Percentiles rank a stretch among this genome's conserved stretches.
Evolutionary conservation across 1,284 basidiomycete genomes (phyloP).

Genomic region (Cutaneotrichosporon dermatis): DNA sequence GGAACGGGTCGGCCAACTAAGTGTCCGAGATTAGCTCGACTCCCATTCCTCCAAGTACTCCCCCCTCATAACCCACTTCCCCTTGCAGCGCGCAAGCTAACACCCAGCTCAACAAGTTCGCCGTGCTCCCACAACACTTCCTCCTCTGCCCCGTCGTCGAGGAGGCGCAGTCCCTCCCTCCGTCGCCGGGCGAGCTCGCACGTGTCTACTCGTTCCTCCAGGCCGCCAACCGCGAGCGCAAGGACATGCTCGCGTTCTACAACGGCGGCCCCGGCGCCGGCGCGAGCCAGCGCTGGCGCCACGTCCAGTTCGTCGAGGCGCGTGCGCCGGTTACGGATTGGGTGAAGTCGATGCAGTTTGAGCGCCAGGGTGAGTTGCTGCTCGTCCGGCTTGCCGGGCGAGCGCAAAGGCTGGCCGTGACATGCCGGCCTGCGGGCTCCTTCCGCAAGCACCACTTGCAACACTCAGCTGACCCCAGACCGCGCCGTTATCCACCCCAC

Average conservation of each 20-base stretch:
- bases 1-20: too few relatives aligned
- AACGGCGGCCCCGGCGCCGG: conserved; percentile 78
- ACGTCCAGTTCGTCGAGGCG: conserved; percentile 71
- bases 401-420: too few relatives aligned
- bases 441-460: too few relatives aligned
- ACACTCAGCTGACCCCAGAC: conserved; percentile 51
- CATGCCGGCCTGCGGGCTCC: too few relatives aligned
- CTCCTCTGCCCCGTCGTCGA: conserved; percentile 52
- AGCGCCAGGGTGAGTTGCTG: conserved; percentile 55
- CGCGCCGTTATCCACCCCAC: conserved; percentile 64
- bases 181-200: conserved; percentile 70
- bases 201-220: conserved; percentile 65
- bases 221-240: conserved; percentile 57
- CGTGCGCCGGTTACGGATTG: conserved; percentile 69
- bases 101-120: conserved; percentile 53
- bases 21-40: too few relatives aligned
- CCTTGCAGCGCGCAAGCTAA: not conserved
- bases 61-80: too few relatives aligned
- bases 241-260: conserved; percentile 70
- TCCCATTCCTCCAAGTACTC: too few relatives aligned
- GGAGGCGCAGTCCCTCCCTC: conserved; percentile 65
- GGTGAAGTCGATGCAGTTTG: conserved; percentile 58
- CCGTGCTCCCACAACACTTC: conserved; percentile 76
- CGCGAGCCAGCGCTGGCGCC: conserved; percentile 81
- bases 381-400: too few relatives aligned